phyloP scores from a whole-genome alignment of 371 early-diverging fungal species.

The Choanephora cucurbitarum region DNA sequence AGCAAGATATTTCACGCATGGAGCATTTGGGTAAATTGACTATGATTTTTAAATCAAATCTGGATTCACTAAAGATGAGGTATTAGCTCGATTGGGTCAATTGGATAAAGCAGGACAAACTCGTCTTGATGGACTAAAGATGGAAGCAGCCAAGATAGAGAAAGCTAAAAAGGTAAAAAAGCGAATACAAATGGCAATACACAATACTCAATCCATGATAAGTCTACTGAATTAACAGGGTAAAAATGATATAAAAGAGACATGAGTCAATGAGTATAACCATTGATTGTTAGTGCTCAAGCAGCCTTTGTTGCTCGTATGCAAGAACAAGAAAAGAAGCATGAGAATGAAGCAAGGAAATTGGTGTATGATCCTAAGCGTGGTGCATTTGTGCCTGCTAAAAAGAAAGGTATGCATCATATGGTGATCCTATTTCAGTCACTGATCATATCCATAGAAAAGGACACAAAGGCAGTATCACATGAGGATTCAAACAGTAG shows the following conservation, averaged over 20 bases:
- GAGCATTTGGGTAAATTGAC: slow-evolving; percentile 46
- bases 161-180: slow-evolving; percentile 50
- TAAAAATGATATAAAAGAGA: not conserved
- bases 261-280: not conserved
- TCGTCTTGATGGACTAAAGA: slow-evolving; percentile 46
- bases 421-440: no score
- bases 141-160: slow-evolving; percentile 47
- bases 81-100: slow-evolving; percentile 34
- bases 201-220: not conserved
- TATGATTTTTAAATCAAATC: not conserved
- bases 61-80: not conserved
- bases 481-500: slow-evolving; percentile 10
- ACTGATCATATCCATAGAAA: no score
- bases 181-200: not conserved
- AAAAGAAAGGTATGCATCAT: slow-evolving; percentile 42
- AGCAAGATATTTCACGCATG: slow-evolving; percentile 45
- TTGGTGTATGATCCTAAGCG: slow-evolving; percentile 50
- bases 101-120: slow-evolving; percentile 54
- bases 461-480: slow-evolving; percentile 4
- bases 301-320: slow-evolving; percentile 44
- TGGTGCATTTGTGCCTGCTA: slow-evolving; percentile 46
- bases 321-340: slow-evolving; percentile 33
- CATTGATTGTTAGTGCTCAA: slow-evolving; percentile 29
- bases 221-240: slow-evolving; percentile 18
- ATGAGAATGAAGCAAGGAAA: slow-evolving; percentile 38